Percentiles rank a stretch among this genome's conserved stretches.
Conservation (phyloP, 148 eudicot species). For the Vaccinium corymbosum region DNA sequence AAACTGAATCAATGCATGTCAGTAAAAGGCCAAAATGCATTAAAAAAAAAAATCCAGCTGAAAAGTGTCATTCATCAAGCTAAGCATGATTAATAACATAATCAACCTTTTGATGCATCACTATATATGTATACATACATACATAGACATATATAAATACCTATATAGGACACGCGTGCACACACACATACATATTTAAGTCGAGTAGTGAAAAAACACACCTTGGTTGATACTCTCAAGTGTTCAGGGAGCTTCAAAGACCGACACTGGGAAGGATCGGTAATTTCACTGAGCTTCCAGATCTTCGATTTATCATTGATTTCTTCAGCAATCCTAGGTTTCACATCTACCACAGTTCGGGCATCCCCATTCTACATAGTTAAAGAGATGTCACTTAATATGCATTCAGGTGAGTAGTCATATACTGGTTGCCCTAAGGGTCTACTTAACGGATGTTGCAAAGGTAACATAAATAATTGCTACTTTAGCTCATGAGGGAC, state of each 20-base stretch:
- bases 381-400: slow-evolving; percentile 13
- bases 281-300: slow-evolving; percentile 72
- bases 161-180: no score
- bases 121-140: background rate
- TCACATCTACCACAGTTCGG: slow-evolving; percentile 53
- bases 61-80: background rate
- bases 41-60: background rate
- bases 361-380: slow-evolving; percentile 62
- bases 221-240: slow-evolving; percentile 60
- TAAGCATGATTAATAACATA: background rate
- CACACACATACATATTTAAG: background rate
- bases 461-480: background rate
- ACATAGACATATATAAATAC: no score
- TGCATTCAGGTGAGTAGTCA: background rate
- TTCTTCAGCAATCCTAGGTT: slow-evolving; percentile 57
- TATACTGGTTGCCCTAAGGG: background rate
- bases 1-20: background rate
- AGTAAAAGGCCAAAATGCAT: slow-evolving; percentile 6
- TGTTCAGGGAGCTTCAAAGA: slow-evolving; percentile 69
- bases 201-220: slow-evolving; percentile 20
- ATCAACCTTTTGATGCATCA: background rate
- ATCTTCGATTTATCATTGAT: slow-evolving; percentile 70
- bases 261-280: slow-evolving; percentile 78
- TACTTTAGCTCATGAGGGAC: slow-evolving; percentile 1
- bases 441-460: background rate